These are phyloP conservation scores for Alisma plantagoaquatica DNA, from an alignment of 106 monocot species.

Conservation along the genomic window DNA sequence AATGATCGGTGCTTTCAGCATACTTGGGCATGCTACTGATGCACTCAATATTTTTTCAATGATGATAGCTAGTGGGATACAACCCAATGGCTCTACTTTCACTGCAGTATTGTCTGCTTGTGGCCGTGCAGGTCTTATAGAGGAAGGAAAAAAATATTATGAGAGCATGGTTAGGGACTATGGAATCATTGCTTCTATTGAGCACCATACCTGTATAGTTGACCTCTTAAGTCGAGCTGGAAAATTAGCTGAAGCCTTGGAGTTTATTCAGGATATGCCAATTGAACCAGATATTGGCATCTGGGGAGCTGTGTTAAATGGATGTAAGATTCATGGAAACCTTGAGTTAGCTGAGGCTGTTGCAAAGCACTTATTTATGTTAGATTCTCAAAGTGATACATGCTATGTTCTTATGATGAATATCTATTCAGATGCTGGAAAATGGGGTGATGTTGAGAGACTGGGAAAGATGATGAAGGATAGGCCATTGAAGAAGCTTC, in stretches of 20 bases:
- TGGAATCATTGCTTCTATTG: neutral
- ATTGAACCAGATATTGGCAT: neutral
- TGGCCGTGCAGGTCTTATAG: constrained; percentile 7
- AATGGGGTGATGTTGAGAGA: constrained; percentile 8
- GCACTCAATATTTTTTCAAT: constrained; percentile 2
- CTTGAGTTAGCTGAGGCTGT: constrained; percentile 3
- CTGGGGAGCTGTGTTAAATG: constrained; percentile 10
- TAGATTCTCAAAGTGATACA: neutral
- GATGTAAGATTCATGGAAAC: constrained; percentile 5
- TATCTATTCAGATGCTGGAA: constrained; percentile 11
- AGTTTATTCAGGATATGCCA: constrained; percentile 2
- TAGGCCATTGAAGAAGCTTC: neutral
- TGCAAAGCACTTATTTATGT: neutral
- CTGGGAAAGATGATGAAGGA: constrained; percentile 15
- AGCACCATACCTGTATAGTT: constrained; percentile 14
- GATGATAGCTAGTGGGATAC: constrained; percentile 7
- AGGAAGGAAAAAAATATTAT: constrained; percentile 8
- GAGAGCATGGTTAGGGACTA: constrained; percentile 7
- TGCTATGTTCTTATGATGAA: constrained; percentile 12
- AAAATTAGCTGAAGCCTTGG: constrained; percentile 4
- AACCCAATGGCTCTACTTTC: constrained; percentile 4
- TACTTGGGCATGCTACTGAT: constrained; percentile 1
- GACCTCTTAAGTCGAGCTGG: constrained; percentile 19
- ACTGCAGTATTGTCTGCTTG: constrained; percentile 11
- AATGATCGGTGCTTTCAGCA: constrained; percentile 8